These are phyloP conservation scores for Saccharomyces hybrid DNA, from an alignment of 1,139 yeast species.

Conservation along the genomic window DNA sequence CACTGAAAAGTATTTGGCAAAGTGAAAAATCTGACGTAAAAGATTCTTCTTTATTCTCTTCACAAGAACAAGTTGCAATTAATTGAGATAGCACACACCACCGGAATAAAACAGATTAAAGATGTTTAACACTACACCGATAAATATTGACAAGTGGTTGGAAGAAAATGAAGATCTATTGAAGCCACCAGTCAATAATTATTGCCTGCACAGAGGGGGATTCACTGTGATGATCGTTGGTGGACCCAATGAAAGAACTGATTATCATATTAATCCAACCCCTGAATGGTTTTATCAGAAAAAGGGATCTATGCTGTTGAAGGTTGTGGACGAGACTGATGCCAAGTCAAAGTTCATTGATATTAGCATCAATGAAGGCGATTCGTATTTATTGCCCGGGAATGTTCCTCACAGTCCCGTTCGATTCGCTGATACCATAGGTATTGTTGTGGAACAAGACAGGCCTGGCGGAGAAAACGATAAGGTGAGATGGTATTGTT, in stretches of 20 bases:
- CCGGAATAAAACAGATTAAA: too few species aligned
- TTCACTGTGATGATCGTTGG: conserved; percentile 92
- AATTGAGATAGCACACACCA: neutral
- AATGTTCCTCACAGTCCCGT: conserved; percentile 90
- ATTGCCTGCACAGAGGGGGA: conserved; percentile 83
- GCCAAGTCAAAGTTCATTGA: conserved; percentile 58
- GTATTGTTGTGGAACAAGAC: conserved; percentile 91
- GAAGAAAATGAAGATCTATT: conserved; percentile 65
- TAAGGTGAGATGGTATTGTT: conserved; percentile 80
- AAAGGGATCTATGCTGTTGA: conserved; percentile 78
- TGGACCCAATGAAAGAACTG: conserved; percentile 91
- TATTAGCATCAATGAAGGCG: conserved; percentile 76
- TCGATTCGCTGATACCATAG: conserved; percentile 76
- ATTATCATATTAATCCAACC: conserved; percentile 87
- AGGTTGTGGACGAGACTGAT: conserved; percentile 63
- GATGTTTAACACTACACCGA: conserved; percentile 39
- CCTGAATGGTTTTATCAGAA: conserved; percentile 90
- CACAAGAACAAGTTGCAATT: neutral
- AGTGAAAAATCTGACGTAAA: neutral
- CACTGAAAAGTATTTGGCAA: neutral
- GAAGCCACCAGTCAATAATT: conserved; percentile 90
- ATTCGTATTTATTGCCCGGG: conserved; percentile 75
- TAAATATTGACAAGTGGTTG: conserved; percentile 75
- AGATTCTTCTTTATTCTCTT: neutral
- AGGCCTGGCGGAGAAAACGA: conserved; percentile 67